These are phyloP conservation scores for Penicillium sp. DNA, from an alignment of 2,329 filamentous ascomycete species.

Conservation along the genomic window DNA sequence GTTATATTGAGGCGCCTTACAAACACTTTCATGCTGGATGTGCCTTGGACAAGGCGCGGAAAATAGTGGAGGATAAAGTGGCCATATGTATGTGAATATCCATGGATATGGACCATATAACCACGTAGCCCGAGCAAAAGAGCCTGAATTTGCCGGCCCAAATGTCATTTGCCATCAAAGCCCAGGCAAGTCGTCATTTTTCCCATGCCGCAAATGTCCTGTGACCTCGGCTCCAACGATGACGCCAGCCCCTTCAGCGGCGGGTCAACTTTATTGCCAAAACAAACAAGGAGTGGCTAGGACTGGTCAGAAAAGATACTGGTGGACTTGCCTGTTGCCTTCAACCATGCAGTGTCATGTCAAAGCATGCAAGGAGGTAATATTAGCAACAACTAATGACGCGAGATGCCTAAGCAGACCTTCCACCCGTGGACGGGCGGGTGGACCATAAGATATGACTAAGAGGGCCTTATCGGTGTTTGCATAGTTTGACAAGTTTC, in stretches of 20 bases:
- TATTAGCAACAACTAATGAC: background rate
- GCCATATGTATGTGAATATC: background rate
- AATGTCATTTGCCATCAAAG: background rate
- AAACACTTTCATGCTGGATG: background rate
- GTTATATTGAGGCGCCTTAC: background rate
- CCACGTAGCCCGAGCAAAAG: background rate
- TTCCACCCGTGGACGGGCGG: too few relatives aligned
- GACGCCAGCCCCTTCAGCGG: background rate
- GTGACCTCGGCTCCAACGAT: slow-evolving; percentile 3
- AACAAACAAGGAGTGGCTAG: background rate
- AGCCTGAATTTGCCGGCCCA: background rate
- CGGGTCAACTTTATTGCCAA: slow-evolving; percentile 1
- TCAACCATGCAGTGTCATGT: background rate
- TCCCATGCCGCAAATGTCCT: background rate
- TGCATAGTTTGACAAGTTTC: slow-evolving; percentile 5
- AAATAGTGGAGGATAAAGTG: background rate
- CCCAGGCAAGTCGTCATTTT: slow-evolving; percentile 1
- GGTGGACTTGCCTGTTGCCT: background rate
- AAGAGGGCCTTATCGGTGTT: slow-evolving; percentile 5
- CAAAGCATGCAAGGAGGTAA: background rate
- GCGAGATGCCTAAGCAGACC: too few relatives aligned
- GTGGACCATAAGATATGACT: background rate
- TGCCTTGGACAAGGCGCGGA: background rate
- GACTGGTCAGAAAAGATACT: background rate
- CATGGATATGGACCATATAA: background rate